These are phyloP conservation scores for Cladorrhinum sp. DNA, from an alignment of 2,329 filamentous ascomycete species.

Conservation along the genomic window DNA sequence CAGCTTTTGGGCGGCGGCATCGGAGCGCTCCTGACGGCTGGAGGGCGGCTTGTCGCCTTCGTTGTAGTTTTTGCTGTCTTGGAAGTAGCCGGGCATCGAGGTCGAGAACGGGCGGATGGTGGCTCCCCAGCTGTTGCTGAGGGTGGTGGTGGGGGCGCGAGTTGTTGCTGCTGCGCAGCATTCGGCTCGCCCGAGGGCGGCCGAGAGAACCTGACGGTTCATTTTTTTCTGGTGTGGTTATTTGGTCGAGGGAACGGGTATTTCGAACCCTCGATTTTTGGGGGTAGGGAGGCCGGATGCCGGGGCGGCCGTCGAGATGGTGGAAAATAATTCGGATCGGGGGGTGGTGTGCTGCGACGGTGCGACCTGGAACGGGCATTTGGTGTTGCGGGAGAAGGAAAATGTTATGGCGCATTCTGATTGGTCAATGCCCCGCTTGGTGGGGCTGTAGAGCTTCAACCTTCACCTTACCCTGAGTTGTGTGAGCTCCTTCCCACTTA, in stretches of 20 bases:
- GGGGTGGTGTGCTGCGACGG: not conserved
- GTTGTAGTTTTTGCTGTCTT: conserved; percentile 4
- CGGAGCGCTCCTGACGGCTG: not conserved
- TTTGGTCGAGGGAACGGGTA: conserved; percentile 1
- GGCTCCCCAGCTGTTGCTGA: conserved; percentile 1
- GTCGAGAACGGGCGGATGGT: not conserved
- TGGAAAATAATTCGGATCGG: not conserved
- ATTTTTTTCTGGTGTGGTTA: conserved; percentile 15
- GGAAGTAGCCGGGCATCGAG: conserved; percentile 1
- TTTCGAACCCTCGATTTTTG: not conserved
- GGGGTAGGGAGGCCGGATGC: not conserved
- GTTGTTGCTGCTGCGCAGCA: conserved; percentile 10
- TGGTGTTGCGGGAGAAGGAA: conserved; percentile 18
- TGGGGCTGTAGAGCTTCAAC: not conserved
- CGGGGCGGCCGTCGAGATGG: not conserved
- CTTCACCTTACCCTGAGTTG: not conserved
- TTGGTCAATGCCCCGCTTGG: conserved; percentile 13
- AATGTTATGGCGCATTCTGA: conserved; percentile 19
- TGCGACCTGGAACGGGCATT: not conserved
- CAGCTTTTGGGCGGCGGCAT: not conserved
- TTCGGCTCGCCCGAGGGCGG: conserved; percentile 23
- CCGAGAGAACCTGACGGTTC: conserved; percentile 23
- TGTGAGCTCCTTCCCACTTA: not conserved
- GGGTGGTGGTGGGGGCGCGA: conserved; percentile 4
- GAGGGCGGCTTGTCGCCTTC: not conserved